A percentile compares a stretch with the other conserved stretches of the same genome.
Conservation (phyloP, 495 filamentous ascomycete species). For the Penicillium canescens region DNA sequence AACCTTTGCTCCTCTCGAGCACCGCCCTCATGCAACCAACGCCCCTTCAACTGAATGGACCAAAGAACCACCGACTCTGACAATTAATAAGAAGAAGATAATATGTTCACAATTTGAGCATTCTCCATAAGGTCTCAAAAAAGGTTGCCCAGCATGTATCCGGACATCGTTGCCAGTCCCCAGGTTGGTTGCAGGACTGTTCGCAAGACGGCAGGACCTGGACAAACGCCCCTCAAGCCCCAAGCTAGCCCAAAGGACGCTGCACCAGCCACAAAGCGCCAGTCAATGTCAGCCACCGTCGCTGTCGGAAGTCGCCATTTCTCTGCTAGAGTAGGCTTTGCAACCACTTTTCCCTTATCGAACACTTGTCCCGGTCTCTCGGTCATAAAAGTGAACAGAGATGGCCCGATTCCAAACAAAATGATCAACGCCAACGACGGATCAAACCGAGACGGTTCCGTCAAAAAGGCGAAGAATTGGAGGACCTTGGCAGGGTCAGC, state of each 20-base stretch:
- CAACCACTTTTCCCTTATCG: slow-evolving; percentile 12
- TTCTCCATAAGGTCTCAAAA: slow-evolving; percentile 11
- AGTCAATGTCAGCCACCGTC: slow-evolving; percentile 52
- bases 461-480: slow-evolving; percentile 52
- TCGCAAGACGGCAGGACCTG: slow-evolving; percentile 54
- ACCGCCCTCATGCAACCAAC: too few relatives aligned
- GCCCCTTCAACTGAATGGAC: too few relatives aligned
- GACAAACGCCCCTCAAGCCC: slow-evolving; percentile 57
- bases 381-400: slow-evolving; percentile 35
- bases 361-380: slow-evolving; percentile 29
- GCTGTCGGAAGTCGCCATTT: slow-evolving; percentile 47
- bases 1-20: too few relatives aligned
- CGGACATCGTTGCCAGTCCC: slow-evolving; percentile 49
- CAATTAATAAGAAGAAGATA: not conserved
- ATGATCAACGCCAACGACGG: slow-evolving; percentile 54
- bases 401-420: slow-evolving; percentile 51
- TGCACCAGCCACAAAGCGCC: slow-evolving; percentile 53
- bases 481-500: slow-evolving; percentile 53
- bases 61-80: not conserved
- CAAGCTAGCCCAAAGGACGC: slow-evolving; percentile 55
- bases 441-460: slow-evolving; percentile 47
- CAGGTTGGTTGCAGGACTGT: slow-evolving; percentile 49
- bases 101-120: not conserved
- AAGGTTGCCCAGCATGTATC: slow-evolving; percentile 47
- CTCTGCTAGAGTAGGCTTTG: slow-evolving; percentile 42